Evolutionary conservation across 345 rosid genomes (phyloP).

Genomic region (Hevea brasiliensis): DNA sequence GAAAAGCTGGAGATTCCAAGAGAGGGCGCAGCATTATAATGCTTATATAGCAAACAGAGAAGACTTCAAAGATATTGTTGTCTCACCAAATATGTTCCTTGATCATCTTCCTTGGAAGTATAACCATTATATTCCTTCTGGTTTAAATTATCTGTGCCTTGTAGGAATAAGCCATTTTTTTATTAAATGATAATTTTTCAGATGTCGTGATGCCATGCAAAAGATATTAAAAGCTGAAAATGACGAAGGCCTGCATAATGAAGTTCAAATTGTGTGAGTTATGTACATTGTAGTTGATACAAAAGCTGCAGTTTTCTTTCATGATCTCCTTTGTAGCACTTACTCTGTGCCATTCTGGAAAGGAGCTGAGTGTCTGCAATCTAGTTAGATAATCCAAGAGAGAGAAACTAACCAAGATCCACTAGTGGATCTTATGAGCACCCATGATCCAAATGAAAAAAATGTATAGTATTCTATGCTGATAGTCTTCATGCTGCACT

Average conservation of each 20-base stretch:
- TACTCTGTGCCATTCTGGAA: not conserved
- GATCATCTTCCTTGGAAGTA: slow-evolving; percentile 99
- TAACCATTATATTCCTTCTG: not conserved
- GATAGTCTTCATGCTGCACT: too few relatives aligned
- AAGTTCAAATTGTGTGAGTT: slow-evolving; percentile 39
- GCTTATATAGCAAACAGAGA: slow-evolving; percentile 70
- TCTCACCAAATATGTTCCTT: slow-evolving; percentile 84
- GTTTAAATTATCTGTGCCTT: not conserved
- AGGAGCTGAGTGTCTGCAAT: not conserved
- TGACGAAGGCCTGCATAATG: slow-evolving; percentile 18
- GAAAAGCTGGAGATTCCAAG: slow-evolving; percentile 55
- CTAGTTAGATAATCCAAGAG: not conserved
- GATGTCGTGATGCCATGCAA: slow-evolving; percentile 65
- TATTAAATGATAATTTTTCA: slow-evolving; percentile 25
- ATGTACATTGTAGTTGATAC: slow-evolving; percentile 6
- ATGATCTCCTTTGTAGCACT: too few relatives aligned
- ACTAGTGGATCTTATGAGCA: too few relatives aligned
- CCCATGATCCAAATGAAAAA: too few relatives aligned
- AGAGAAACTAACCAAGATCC: not conserved
- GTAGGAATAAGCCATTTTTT: not conserved
- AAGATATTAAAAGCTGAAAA: slow-evolving; percentile 59
- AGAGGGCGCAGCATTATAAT: slow-evolving; percentile 38
- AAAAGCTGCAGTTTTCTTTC: not conserved
- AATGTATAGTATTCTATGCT: too few relatives aligned
- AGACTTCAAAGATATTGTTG: slow-evolving; percentile 66